These are phyloP conservation scores for Sporobolomyces phaffii DNA, from an alignment of 768 basidiomycete species.

Conservation along the genomic window DNA sequence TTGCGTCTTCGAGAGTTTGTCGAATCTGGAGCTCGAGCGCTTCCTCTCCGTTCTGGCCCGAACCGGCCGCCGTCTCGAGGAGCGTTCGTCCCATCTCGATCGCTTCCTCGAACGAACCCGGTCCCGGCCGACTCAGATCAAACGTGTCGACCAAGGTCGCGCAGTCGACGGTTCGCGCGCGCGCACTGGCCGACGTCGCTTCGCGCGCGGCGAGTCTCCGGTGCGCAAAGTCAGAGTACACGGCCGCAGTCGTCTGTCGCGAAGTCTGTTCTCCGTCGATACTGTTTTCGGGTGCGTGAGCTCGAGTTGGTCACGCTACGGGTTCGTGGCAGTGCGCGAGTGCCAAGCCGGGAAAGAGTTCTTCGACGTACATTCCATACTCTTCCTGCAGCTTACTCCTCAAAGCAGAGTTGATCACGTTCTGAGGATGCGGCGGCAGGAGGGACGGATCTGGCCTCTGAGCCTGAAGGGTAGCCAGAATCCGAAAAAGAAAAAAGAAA, in stretches of 20 bases:
- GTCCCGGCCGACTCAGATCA: slow-evolving; percentile 1
- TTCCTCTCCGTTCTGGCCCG: background rate
- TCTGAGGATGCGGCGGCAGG: slow-evolving; percentile 34
- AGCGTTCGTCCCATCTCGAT: slow-evolving; percentile 11
- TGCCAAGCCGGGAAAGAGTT: too few relatives aligned
- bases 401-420: slow-evolving; percentile 20
- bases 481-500: too few relatives aligned
- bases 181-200: background rate
- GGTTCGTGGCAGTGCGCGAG: too few relatives aligned
- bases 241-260: background rate
- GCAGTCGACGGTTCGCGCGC: background rate
- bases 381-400: slow-evolving; percentile 17
- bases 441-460: background rate
- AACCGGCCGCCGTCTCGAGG: background rate
- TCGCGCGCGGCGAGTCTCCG: background rate
- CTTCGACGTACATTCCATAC: slow-evolving; percentile 10
- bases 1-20: slow-evolving; percentile 9
- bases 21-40: slow-evolving; percentile 6
- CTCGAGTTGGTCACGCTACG: background rate
- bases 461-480: too few relatives aligned
- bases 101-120: slow-evolving; percentile 12
- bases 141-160: slow-evolving; percentile 1
- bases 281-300: background rate
- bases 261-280: background rate
- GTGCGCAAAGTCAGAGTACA: slow-evolving; percentile 12